A percentile compares a stretch with the other conserved stretches of the same genome.
Conservation (phyloP, 108 stramenopile genomes). For the Bacterosira constricta region DNA sequence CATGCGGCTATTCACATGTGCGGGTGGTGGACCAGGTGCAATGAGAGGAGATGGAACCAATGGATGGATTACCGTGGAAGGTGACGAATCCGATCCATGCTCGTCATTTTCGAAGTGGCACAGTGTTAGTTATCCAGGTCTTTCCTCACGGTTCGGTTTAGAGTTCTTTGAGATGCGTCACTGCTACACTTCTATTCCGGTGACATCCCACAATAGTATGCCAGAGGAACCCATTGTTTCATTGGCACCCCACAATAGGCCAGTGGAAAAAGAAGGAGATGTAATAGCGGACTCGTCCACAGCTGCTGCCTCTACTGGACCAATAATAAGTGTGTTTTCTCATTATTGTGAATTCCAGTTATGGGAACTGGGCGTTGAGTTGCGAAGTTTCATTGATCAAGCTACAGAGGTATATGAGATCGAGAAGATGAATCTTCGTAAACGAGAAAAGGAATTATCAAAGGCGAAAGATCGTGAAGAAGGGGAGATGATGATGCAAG, state of each 20-base stretch:
- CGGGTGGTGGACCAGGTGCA: constrained; percentile 72
- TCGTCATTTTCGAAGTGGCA: constrained; percentile 52
- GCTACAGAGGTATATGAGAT: constrained; percentile 27
- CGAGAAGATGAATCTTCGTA: constrained; percentile 25
- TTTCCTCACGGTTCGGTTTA: constrained; percentile 66
- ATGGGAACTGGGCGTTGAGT: constrained; percentile 41
- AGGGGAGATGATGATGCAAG: no score
- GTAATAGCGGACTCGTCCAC: no score
- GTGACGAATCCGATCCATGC: constrained; percentile 19
- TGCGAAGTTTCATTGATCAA: constrained; percentile 36
- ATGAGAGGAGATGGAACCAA: constrained; percentile 83
- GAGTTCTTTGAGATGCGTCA: constrained; percentile 36
- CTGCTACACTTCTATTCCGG: constrained; percentile 1
- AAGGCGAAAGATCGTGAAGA: background rate
- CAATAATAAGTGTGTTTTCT: constrained; percentile 16
- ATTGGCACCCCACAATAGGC: no score
- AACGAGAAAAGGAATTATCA: constrained; percentile 3
- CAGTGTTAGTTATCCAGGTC: constrained; percentile 65
- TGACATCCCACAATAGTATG: background rate
- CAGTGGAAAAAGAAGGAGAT: no score
- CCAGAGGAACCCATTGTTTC: background rate
- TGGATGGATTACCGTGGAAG: constrained; percentile 70
- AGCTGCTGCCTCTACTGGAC: background rate
- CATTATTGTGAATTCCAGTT: constrained; percentile 18
- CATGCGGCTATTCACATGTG: constrained; percentile 71